phyloP scores from a whole-genome alignment of 768 basidiomycete genomes.

The Auricularia heimuer region DNA sequence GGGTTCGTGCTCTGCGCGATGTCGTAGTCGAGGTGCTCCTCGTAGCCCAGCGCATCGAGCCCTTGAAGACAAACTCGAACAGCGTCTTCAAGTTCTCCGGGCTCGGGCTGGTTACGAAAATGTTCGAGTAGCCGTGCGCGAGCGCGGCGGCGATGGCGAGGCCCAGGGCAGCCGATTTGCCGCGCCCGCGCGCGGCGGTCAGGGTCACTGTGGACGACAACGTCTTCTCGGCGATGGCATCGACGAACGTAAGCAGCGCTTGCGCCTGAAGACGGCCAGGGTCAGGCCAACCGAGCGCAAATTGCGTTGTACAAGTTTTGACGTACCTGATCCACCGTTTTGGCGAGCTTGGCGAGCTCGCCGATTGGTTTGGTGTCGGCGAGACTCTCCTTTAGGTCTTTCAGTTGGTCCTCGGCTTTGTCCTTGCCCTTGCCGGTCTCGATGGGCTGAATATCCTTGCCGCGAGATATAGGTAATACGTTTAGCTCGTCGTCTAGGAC shows the following conservation, averaged over 20 bases:
- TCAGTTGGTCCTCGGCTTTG: constrained; percentile 54
- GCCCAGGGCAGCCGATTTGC: constrained; percentile 95
- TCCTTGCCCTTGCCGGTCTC: constrained; percentile 36
- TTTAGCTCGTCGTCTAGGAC: constrained; percentile 97
- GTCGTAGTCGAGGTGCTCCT: constrained; percentile 97
- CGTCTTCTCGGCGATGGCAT: constrained; percentile 88
- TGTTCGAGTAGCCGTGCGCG: constrained; percentile 90
- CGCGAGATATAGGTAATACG: constrained; percentile 89
- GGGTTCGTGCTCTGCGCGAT: constrained; percentile 91
- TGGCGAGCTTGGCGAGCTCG: constrained; percentile 80
- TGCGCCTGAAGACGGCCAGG: constrained; percentile 36
- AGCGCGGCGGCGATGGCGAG: constrained; percentile 88
- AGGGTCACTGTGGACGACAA: constrained; percentile 90
- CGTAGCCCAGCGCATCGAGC: constrained; percentile 86
- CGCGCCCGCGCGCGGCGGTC: constrained; percentile 89
- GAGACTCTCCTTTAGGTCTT: constrained; percentile 66
- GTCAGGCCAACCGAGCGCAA: not conserved
- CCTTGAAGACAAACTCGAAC: constrained; percentile 98
- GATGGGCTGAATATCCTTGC: constrained; percentile 79
- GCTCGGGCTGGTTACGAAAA: constrained; percentile 95
- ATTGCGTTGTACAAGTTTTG: not conserved
- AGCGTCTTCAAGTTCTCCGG: constrained; percentile 96
- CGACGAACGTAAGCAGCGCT: constrained; percentile 88
- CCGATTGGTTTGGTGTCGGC: constrained; percentile 80
- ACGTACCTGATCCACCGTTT: constrained; percentile 79